Percentiles rank a stretch among this genome's conserved stretches.
Conservation (phyloP, 768 basidiomycete species). For the Hericium alpestre region DNA sequence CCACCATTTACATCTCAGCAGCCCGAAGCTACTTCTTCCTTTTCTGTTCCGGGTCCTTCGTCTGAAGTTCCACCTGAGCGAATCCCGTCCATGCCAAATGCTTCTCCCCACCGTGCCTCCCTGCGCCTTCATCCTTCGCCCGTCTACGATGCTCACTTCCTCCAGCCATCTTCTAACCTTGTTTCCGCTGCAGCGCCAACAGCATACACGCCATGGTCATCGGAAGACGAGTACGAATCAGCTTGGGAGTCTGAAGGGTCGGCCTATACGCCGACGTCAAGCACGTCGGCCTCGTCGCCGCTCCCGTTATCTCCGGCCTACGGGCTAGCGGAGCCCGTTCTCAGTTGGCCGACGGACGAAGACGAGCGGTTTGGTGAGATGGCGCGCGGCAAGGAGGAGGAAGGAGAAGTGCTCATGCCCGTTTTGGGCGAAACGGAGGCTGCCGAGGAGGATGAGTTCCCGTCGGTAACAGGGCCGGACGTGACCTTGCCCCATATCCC, state of each 20-base stretch:
- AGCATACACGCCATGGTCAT: conserved; percentile 53
- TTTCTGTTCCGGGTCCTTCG: background rate
- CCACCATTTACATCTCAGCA: background rate
- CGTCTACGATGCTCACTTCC: no score
- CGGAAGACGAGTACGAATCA: conserved; percentile 66
- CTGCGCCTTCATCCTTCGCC: no score
- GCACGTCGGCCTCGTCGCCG: conserved; percentile 38
- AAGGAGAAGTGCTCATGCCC: background rate
- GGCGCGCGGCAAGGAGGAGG: background rate
- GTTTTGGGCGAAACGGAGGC: conserved; percentile 3
- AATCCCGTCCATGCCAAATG: background rate
- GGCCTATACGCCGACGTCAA: conserved; percentile 48
- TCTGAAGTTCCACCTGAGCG: conserved; percentile 4
- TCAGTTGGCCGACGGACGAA: conserved; percentile 22
- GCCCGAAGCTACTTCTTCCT: conserved; percentile 1
- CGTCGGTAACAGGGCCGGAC: conserved; percentile 23
- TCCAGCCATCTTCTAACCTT: no score
- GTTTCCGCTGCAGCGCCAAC: no score
- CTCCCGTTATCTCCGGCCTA: conserved; percentile 22
- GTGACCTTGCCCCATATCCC: conserved; percentile 80
- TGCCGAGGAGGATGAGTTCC: conserved; percentile 22
- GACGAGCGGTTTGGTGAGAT: conserved; percentile 15
- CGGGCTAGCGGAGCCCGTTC: conserved; percentile 18
- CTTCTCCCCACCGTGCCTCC: no score
- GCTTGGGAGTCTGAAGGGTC: conserved; percentile 61